phyloP scores from a whole-genome alignment of 148 eudicot genomes.

The Pharnaceum exiguum region DNA sequence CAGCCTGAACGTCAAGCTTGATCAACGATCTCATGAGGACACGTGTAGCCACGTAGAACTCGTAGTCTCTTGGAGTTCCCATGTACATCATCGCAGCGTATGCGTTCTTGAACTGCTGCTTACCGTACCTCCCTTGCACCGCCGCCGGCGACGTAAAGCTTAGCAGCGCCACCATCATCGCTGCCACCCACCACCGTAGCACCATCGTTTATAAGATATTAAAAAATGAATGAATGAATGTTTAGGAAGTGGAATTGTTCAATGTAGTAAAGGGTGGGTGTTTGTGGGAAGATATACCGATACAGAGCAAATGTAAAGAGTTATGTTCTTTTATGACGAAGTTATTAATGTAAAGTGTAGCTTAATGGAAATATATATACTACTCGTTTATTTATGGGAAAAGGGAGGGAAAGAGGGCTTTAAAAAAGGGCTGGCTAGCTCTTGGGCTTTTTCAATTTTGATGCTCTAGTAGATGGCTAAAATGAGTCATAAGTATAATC shows the following conservation, averaged over 20 bases:
- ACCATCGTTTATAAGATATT: too few relatives aligned
- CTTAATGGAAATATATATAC: too few relatives aligned
- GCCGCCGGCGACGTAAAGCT: neutral
- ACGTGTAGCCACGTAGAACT: constrained; percentile 86
- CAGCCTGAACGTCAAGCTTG: constrained; percentile 58
- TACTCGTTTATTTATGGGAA: neutral
- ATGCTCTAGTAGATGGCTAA: too few relatives aligned
- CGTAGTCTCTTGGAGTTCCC: constrained; percentile 98
- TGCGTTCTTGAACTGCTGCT: constrained; percentile 44
- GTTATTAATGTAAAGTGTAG: too few relatives aligned
- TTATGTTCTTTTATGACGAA: too few relatives aligned
- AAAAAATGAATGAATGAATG: neutral
- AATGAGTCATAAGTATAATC: too few relatives aligned
- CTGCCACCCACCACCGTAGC: constrained; percentile 2
- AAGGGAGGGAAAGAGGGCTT: neutral
- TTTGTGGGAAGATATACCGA: too few relatives aligned
- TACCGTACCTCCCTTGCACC: neutral
- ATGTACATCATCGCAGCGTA: constrained; percentile 98
- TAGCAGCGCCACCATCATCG: neutral
- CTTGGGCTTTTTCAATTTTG: neutral
- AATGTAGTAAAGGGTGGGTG: too few relatives aligned
- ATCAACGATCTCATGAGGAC: constrained; percentile 78
- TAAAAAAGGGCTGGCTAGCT: neutral
- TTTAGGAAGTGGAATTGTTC: too few relatives aligned
- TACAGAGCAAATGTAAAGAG: too few relatives aligned